Base-by-base conservation (phyloP, 2,329 filamentous ascomycete species). In the Clathrospora elynae region DNA sequence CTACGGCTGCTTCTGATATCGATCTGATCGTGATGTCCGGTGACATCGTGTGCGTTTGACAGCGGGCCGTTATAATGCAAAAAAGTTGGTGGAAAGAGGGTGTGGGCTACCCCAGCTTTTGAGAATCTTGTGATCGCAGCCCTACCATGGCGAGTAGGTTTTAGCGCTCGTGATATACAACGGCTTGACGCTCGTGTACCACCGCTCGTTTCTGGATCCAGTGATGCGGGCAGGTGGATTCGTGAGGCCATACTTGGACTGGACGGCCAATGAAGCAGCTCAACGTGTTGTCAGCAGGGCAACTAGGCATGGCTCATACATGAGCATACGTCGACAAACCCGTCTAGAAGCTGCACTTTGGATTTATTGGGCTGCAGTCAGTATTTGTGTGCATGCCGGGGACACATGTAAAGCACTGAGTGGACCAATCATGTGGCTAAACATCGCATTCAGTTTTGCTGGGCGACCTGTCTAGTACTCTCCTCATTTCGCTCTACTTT, bases 321-420 rank as follows among this genome's bases (percentile, higher is more conserved):
- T 52, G 35, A 30, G n/a, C 35, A 47, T 46, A 60, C 46, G 57
- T 57, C 48, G 36, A 53, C 43, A 46, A 41, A 37, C 28, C 35
- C 43, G 33, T 49, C 46, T 39, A 33, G 43, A 54, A 45, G 41
- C 50, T 56, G 25, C 28, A 42, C 42, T 34, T 19, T 36, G 26
- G 48, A 66, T 59, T 51, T 56, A 67, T 67, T 66, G 64, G 62
- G 51, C 55, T 53, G 40, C 52, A 59, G 51, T 43, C 46, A 54
- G 51, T 57, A 61, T 55, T 51, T 60, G 48, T 58, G 55, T 62
- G 59, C 62, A 63, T 66, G 57, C 51, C 55, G 59, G 62, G 56
- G 46, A 68, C 61, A 57, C 36, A 57, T 52, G 57, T 55, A 61
- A 59, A 57, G 60, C 58, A 58, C 41, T 36, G 36, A 17, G 35